Evolutionary conservation across 2,329 filamentous ascomycete genomes (phyloP).

Genomic region (Claviceps paspali): DNA sequence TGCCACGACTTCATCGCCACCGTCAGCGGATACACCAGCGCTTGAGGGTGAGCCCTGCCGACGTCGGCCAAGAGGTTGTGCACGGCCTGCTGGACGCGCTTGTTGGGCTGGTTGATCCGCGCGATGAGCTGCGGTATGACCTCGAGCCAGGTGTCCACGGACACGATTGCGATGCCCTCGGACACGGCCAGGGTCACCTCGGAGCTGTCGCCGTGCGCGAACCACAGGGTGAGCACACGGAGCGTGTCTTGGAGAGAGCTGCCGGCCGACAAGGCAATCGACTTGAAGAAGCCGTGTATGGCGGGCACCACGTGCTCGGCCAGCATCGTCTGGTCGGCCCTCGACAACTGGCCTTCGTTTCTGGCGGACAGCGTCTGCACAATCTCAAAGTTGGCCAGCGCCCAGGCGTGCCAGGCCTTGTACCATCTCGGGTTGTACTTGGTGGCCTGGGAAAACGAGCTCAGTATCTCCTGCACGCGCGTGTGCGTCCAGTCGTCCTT

Average conservation of each 20-base stretch:
- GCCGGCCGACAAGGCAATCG: conserved; percentile 77
- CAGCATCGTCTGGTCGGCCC: conserved; percentile 48
- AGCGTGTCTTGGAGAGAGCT: conserved; percentile 94
- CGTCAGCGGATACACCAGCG: conserved; percentile 89
- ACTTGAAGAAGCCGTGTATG: conserved; percentile 92
- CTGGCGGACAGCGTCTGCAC: conserved; percentile 65
- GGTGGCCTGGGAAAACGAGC: conserved; percentile 84
- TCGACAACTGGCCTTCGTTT: conserved; percentile 34
- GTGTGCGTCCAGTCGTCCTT: conserved; percentile 81
- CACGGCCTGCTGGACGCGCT: conserved; percentile 73
- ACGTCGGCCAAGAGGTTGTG: conserved; percentile 88
- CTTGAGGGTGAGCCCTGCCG: conserved; percentile 86
- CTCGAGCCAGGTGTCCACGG: conserved; percentile 95
- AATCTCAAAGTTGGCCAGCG: conserved; percentile 94
- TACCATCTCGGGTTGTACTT: conserved; percentile 92
- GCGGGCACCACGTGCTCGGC: conserved; percentile 87
- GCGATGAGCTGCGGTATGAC: conserved; percentile 97
- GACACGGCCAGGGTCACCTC: conserved; percentile 83
- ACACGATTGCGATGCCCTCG: conserved; percentile 82
- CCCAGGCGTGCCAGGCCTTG: conserved; percentile 99
- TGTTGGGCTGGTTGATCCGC: conserved; percentile 90
- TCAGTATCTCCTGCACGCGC: conserved; percentile 73
- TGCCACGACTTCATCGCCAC: conserved; percentile 93
- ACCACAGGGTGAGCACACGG: conserved; percentile 86
- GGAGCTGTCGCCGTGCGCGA: conserved; percentile 73